A percentile compares a stretch with the other conserved stretches of the same genome.
Conservation (phyloP, 352 stramenopile species). For the Globisporangium cystogenes region DNA sequence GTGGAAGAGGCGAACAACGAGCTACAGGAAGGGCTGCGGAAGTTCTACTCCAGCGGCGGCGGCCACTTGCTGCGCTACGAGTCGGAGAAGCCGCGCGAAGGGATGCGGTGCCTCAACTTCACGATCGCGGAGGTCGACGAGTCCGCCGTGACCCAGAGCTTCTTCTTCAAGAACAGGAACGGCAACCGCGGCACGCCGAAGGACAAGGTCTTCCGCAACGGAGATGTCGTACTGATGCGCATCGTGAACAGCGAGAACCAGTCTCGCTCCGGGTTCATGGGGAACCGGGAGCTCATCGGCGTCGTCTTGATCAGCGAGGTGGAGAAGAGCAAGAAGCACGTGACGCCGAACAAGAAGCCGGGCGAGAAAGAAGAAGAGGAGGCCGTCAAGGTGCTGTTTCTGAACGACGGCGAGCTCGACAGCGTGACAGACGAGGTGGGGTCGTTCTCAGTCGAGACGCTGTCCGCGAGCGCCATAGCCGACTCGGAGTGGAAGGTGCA, state of each 20-base stretch:
- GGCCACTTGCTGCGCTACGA: slow-evolving; percentile 74
- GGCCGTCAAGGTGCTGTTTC: slow-evolving; percentile 63
- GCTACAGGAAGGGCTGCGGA: slow-evolving; percentile 60
- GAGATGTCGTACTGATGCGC: slow-evolving; percentile 67
- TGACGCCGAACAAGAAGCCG: slow-evolving; percentile 27
- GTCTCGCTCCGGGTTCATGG: slow-evolving; percentile 25
- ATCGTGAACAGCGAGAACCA: slow-evolving; percentile 18
- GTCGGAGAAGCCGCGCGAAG: slow-evolving; percentile 72
- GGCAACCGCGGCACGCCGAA: slow-evolving; percentile 23
- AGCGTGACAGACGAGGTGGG: slow-evolving; percentile 51
- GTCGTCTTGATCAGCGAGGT: slow-evolving; percentile 72
- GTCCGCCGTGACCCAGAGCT: slow-evolving; percentile 12
- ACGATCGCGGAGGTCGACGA: slow-evolving; percentile 56
- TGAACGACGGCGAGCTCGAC: slow-evolving; percentile 78
- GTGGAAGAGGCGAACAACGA: slow-evolving; percentile 83
- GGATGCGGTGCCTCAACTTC: slow-evolving; percentile 77
- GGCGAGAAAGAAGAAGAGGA: slow-evolving; percentile 55
- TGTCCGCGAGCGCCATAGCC: slow-evolving; percentile 56
- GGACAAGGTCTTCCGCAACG: slow-evolving; percentile 75
- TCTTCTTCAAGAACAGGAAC: slow-evolving; percentile 16
- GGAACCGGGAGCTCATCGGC: slow-evolving; percentile 60
- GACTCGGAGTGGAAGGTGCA: slow-evolving; percentile 78
- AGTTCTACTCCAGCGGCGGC: slow-evolving; percentile 28
- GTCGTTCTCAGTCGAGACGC: slow-evolving; percentile 55
- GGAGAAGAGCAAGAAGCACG: slow-evolving; percentile 53